Percentiles rank a stretch among this genome's conserved stretches.
Conservation (phyloP, 306 rosid genomes). For the Spatholobus suberectus region DNA sequence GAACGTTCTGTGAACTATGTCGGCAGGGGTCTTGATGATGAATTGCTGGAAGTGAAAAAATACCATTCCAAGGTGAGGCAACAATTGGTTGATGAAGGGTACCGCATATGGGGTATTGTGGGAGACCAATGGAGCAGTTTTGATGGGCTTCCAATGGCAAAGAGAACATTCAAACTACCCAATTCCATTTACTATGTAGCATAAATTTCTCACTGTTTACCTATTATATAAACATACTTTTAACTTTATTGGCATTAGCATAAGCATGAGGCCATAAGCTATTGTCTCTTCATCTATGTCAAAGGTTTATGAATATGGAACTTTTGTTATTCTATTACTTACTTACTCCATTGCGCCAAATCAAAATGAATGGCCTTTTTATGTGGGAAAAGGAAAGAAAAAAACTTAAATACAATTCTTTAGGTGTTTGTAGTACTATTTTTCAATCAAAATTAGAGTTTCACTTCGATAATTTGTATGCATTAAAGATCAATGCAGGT, state of each 20-base stretch:
- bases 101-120: conserved; percentile 67
- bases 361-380: neutral
- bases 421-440: too few relatives aligned
- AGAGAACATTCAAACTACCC: conserved; percentile 72
- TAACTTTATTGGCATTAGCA: neutral
- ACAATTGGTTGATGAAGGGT: conserved; percentile 56
- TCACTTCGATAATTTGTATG: too few relatives aligned
- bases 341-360: neutral
- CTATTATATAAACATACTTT: neutral
- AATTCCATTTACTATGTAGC: conserved; percentile 57
- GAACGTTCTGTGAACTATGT: too few relatives aligned
- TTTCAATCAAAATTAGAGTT: too few relatives aligned
- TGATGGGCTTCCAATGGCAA: conserved; percentile 60
- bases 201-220: conserved; percentile 3
- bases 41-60: conserved; percentile 51
- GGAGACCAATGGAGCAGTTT: conserved; percentile 81
- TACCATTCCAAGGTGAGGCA: conserved; percentile 57
- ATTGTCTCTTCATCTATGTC: conserved; percentile 40
- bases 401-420: too few relatives aligned
- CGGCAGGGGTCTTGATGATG: conserved; percentile 72
- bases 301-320: conserved; percentile 26
- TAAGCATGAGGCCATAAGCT: conserved; percentile 14
- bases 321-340: conserved; percentile 1
- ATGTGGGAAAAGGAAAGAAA: conserved; percentile 5
- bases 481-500: too few relatives aligned